Evolutionary conservation across 768 basidiomycete genomes (phyloP).

Genomic region (Hygrophoropsis aurantiaca): DNA sequence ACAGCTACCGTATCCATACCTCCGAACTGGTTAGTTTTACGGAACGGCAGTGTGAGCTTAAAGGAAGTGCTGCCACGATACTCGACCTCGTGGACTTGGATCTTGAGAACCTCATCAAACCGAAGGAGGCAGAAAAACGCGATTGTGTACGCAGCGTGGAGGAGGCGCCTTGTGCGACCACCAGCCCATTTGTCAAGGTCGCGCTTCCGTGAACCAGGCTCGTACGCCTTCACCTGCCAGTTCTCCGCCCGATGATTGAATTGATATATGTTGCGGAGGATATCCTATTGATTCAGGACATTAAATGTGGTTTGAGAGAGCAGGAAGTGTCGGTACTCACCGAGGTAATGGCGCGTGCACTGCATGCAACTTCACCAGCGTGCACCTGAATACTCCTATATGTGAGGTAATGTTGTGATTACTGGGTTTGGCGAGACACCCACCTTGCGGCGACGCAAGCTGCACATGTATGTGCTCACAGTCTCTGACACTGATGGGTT

Average conservation of each 20-base stretch:
- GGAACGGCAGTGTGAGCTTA: conserved; percentile 21
- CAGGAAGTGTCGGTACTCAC: too few relatives aligned
- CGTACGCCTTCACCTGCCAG: conserved; percentile 16
- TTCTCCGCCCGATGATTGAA: conserved; percentile 21
- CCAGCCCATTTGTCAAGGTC: conserved; percentile 29
- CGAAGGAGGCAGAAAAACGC: conserved; percentile 34
- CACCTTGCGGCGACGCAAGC: conserved; percentile 24
- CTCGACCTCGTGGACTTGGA: conserved; percentile 27
- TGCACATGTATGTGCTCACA: conserved; percentile 29
- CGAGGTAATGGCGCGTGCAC: conserved; percentile 27
- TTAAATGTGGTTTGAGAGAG: too few relatives aligned
- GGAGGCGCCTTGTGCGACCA: conserved; percentile 19
- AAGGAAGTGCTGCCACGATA: conserved; percentile 5
- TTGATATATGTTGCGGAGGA: conserved; percentile 21
- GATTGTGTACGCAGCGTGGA: conserved; percentile 31
- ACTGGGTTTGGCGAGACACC: too few relatives aligned
- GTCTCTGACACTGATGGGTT: conserved; percentile 28
- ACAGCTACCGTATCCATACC: conserved; percentile 19
- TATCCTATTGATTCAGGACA: too few relatives aligned
- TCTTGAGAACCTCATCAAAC: conserved; percentile 36
- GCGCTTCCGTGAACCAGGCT: conserved; percentile 7
- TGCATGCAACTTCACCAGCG: conserved; percentile 23
- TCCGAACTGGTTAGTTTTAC: conserved; percentile 30
- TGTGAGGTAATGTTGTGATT: too few relatives aligned
- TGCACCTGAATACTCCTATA: conserved; percentile 9